Conservation (phyloP, 2,329 filamentous ascomycete genomes). For the Diaporthe ampelina region DNA sequence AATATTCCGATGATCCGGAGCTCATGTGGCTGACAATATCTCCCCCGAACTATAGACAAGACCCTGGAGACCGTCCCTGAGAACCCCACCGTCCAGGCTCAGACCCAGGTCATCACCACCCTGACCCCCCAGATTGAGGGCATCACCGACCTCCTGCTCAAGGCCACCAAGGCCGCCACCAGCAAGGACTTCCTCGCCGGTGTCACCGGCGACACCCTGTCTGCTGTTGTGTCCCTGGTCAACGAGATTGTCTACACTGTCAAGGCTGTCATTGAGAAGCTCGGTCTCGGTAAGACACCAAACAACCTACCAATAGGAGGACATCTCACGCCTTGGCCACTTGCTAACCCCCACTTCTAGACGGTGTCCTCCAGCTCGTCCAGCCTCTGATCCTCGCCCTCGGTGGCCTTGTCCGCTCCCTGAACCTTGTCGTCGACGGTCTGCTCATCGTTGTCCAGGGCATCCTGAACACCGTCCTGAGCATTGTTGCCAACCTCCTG, state of each 20-base stretch:
- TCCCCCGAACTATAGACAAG: slow-evolving; percentile 41
- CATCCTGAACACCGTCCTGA: slow-evolving; percentile 44
- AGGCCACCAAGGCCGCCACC: slow-evolving; percentile 45
- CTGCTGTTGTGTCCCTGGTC: slow-evolving; percentile 46
- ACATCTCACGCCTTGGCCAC: not conserved
- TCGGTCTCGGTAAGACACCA: slow-evolving; percentile 46
- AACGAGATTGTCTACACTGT: slow-evolving; percentile 47
- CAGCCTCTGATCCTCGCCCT: slow-evolving; percentile 47
- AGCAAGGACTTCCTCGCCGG: slow-evolving; percentile 41
- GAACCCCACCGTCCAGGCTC: slow-evolving; percentile 43
- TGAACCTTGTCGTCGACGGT: slow-evolving; percentile 46
- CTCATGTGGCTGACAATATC: not conserved
- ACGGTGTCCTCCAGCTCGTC: slow-evolving; percentile 43
- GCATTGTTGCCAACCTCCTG: slow-evolving; percentile 43
- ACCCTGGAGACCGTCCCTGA: slow-evolving; percentile 44
- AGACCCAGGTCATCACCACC: slow-evolving; percentile 44
- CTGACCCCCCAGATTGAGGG: slow-evolving; percentile 46
- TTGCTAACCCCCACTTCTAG: slow-evolving; percentile 27
- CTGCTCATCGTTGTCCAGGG: slow-evolving; percentile 45
- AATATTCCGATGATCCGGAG: not conserved
- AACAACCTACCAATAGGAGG: not conserved
- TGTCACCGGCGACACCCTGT: slow-evolving; percentile 42
- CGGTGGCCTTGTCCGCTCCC: slow-evolving; percentile 44
- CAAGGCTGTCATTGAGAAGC: slow-evolving; percentile 47
- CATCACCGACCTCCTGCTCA: slow-evolving; percentile 45